Evolutionary conservation across 164 flowering plant species (phyloP), one percentile per base, ranked within the genome.

Genomic region (Chloranthus sessilifolius): DNA sequence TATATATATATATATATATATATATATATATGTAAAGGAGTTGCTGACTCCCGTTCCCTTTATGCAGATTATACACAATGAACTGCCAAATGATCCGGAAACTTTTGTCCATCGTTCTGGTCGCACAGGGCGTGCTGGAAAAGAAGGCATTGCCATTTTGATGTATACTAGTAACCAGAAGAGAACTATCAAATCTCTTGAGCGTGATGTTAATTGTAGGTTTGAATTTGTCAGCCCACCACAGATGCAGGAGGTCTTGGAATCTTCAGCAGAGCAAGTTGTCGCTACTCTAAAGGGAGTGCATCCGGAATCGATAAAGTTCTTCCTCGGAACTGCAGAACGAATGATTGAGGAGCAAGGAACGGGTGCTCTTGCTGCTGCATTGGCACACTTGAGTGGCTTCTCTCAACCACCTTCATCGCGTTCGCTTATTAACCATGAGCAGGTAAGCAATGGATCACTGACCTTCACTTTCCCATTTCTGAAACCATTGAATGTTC

Each of bases 101-200:
- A 89, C 99, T 25, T 94, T 94, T 73, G 99, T 94, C 55, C 99
- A 94, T 62, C 97, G 99, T 11, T 94, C 99, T 63, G 99, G 99
- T 26, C 91, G 99, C 19, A 94, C 99, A 47, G 99, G 99, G 25
- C 95, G 97, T 61, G 99, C 99, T 36, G 97, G 99, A 43, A 94
- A 94, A 71, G 86, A 77, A 71, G 99, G 99, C 45, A 60, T 51
- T 55, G 88, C 99, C 28, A 70, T 94, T 70, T 60, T 94, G 42
- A 79, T 94, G 99, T 88, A 68, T 60, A 79, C 85, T 12, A 68
- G 73, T 56, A 82, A 65, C 59, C 97, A 94, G 72, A 74, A 88
- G 74, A 76, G 97, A 65, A 84, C 92, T 19, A 74, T 94, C 22
- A 77, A 66, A 61, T 72, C 85, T 25, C 79, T 94, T 57, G 99